Conservation (phyloP, 352 stramenopile species). For the Phytophthora kernoviae region DNA sequence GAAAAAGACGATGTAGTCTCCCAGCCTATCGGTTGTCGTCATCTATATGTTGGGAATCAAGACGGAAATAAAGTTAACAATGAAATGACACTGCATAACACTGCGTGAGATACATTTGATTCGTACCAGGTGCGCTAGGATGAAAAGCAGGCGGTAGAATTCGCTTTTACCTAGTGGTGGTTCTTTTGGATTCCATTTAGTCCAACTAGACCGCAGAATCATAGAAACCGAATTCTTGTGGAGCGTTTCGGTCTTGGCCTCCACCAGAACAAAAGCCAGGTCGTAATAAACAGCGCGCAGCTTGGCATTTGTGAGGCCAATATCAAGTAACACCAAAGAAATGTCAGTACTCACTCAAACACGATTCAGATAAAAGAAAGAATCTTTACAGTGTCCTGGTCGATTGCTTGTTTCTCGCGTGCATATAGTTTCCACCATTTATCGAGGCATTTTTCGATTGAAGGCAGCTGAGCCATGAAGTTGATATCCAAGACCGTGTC, state of each 20-base stretch:
- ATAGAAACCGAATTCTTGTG: conserved; percentile 85
- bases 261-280: conserved; percentile 70
- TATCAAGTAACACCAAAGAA: neutral
- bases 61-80: neutral
- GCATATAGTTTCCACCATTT: conserved; percentile 68
- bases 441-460: conserved; percentile 79
- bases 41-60: conserved; percentile 42
- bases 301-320: conserved; percentile 21
- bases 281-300: conserved; percentile 74
- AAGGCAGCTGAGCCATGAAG: conserved; percentile 84
- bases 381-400: conserved; percentile 53
- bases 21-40: conserved; percentile 66
- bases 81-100: neutral
- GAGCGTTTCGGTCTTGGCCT: conserved; percentile 77
- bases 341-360: neutral
- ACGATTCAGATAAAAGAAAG: neutral
- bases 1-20: conserved; percentile 81
- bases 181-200: conserved; percentile 70
- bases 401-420: conserved; percentile 40
- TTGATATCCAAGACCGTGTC: conserved; percentile 81
- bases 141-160: conserved; percentile 72
- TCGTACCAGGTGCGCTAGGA: conserved; percentile 73
- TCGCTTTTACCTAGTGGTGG: conserved; percentile 56
- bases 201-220: conserved; percentile 69
- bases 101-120: neutral